Base-by-base conservation (phyloP, 1,284 basidiomycete species). In the Cryptococcus neoformans region DNA sequence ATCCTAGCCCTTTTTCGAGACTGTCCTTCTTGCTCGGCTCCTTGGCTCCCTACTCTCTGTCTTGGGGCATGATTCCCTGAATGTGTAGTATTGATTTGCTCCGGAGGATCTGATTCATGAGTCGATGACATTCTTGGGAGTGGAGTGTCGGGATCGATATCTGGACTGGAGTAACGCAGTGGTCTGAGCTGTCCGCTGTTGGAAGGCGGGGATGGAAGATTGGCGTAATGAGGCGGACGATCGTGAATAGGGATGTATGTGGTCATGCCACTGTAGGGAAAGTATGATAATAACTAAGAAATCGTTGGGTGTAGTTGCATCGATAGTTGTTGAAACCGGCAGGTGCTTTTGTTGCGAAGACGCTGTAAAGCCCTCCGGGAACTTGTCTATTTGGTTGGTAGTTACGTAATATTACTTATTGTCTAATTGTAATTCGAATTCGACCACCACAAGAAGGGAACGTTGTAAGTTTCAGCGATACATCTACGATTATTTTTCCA, bases 1-100 rank as follows among this genome's bases (percentile, higher is more conserved):
- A 21, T 21, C 21, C 21, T 62, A 52, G 78, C 90, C 89, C 14
- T 10, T 35, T 36, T 21, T 21, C 21, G 21, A 21, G 21, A 21
- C 21, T 21, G 21, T 21, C 21, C 21, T 21, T 21, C 21, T 21
- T 21, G 21, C 21, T 21, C 21, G 21, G 21, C 21, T 21, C 21
- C 21, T 21, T 21, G 21, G 21, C 21, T 21, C 21, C 21, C 21
- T 21, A 21, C 21, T 21, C 21, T 21, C 21, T 21, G 21, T 21
- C 42, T 44, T 14, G 42, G 42, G 8, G 21, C 42, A 44, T 44
- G 21, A 14, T 14, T 44, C 21, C 42, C 42, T 17, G 12, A 16
- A 16, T 14, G 42, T 5, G 8, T 48, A 44, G 11, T 56, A 42
- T 8, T 62, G 61, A 10, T 56, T 54, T 4, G 36, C 14, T 37